Evolutionary conservation across 148 eudicot species (phyloP).

Genomic region (Spergularia bocconei): DNA sequence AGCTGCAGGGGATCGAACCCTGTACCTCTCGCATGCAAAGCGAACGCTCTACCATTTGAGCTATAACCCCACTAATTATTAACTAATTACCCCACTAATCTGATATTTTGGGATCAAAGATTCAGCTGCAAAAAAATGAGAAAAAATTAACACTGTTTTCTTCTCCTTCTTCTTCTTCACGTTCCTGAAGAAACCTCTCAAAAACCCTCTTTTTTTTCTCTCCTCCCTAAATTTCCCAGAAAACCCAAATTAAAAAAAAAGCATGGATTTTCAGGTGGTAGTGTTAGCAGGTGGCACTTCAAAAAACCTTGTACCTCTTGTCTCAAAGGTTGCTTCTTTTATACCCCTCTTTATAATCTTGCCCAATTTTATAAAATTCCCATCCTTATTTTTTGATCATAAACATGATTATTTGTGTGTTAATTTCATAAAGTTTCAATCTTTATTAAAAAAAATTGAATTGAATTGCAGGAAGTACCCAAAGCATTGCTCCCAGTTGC

Average conservation of each 20-base stretch:
- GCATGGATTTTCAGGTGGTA: slow-evolving; percentile 96
- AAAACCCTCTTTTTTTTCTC: slow-evolving; percentile 22
- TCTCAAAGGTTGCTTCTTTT: slow-evolving; percentile 57
- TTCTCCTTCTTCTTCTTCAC: background rate
- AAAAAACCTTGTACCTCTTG: slow-evolving; percentile 73
- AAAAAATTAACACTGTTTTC: background rate
- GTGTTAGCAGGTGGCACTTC: slow-evolving; percentile 96
- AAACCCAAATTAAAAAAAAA: background rate
- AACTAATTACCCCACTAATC: too few species aligned
- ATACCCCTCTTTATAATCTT: background rate
- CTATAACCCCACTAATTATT: slow-evolving; percentile 39
- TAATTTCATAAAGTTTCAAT: background rate
- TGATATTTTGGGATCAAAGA: background rate
- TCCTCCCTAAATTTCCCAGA: background rate
- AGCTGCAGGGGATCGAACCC: slow-evolving; percentile 38
- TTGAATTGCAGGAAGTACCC: slow-evolving; percentile 65
- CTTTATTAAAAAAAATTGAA: background rate
- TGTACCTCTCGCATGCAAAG: slow-evolving; percentile 43
- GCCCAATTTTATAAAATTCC: background rate
- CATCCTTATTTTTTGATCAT: background rate
- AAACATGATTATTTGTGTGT: background rate
- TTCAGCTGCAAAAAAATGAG: too few species aligned
- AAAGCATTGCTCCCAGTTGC: slow-evolving; percentile 93
- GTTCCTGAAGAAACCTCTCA: slow-evolving; percentile 6
- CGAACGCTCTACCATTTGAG: slow-evolving; percentile 66